Evolutionary conservation across 805 yeast species (phyloP).

Genomic region (Alloascoidea africana): DNA sequence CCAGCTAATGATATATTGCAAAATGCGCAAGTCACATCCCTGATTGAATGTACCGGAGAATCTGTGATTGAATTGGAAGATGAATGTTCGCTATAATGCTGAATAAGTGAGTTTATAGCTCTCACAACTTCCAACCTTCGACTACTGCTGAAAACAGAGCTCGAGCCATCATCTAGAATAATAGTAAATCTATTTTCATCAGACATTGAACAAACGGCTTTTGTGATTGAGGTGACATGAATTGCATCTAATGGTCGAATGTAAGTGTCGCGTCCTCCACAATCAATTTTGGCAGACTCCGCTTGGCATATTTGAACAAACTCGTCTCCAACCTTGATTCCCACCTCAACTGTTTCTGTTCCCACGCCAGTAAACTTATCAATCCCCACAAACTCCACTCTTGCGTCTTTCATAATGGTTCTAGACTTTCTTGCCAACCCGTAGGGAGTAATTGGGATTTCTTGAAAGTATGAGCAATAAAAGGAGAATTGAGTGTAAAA

Average conservation of each 20-base stretch:
- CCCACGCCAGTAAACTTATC: neutral
- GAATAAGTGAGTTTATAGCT: constrained; percentile 21
- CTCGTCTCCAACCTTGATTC: neutral
- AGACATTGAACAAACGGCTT: neutral
- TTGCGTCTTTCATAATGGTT: neutral
- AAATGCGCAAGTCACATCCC: constrained; percentile 39
- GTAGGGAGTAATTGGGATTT: neutral
- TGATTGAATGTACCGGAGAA: neutral
- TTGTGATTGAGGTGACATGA: neutral
- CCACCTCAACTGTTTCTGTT: neutral
- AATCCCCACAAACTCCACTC: neutral
- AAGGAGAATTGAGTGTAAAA: neutral
- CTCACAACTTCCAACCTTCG: constrained; percentile 19
- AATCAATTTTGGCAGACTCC: neutral
- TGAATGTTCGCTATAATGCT: neutral
- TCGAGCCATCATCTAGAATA: neutral
- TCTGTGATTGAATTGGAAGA: neutral
- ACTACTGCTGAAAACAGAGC: constrained; percentile 14
- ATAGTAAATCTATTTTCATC: neutral
- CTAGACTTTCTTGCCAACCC: neutral
- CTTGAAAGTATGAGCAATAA: neutral
- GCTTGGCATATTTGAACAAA: neutral
- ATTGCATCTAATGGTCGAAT: neutral
- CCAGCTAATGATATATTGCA: constrained; percentile 56
- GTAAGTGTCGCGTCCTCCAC: neutral